Conservation (phyloP, 2,329 filamentous ascomycete species). For the Colletotrichum higginsianum region DNA sequence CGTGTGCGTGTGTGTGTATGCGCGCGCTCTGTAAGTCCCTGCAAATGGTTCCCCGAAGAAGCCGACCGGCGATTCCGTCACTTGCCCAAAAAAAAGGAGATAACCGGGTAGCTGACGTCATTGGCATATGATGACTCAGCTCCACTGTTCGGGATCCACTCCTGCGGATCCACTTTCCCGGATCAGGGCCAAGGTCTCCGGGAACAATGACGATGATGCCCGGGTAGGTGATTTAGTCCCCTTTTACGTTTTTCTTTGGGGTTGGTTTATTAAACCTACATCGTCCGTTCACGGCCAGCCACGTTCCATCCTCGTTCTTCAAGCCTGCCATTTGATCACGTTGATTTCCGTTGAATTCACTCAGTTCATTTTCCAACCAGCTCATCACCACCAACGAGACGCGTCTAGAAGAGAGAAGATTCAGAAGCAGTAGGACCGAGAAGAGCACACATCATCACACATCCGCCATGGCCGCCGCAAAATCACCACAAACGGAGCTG, state of each 20-base stretch:
- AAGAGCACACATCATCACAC: neutral
- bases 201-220: slow-evolving; percentile 20
- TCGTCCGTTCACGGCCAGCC: neutral
- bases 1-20: neutral
- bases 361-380: no score
- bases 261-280: slow-evolving; percentile 6
- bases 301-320: no score
- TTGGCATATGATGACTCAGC: slow-evolving; percentile 20
- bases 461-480: slow-evolving; percentile 42
- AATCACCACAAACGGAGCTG: slow-evolving; percentile 48
- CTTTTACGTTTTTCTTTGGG: neutral
- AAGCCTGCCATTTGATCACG: no score
- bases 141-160: neutral
- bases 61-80: slow-evolving; percentile 35
- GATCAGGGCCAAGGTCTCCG: neutral
- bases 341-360: no score
- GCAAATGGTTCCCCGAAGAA: slow-evolving; percentile 11
- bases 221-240: neutral
- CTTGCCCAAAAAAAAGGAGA: neutral
- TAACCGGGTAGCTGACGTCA: slow-evolving; percentile 35
- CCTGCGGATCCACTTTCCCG: neutral
- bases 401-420: neutral
- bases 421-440: neutral
- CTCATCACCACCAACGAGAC: no score
- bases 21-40: neutral